Evolutionary conservation across 331 rosid species (phyloP).

Genomic region (Telfairia occidentalis): DNA sequence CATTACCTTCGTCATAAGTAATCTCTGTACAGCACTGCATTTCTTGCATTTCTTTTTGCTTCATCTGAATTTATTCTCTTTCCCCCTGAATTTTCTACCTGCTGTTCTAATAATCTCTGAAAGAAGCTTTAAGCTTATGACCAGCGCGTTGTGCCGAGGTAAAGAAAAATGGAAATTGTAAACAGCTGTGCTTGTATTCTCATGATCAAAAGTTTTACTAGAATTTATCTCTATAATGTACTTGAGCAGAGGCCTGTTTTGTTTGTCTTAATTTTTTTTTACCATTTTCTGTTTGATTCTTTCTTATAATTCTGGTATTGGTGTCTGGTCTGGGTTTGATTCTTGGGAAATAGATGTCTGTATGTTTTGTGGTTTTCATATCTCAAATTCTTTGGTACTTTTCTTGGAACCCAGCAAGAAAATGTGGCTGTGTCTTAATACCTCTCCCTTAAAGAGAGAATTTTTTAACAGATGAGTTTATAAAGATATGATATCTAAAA

Average conservation of each 20-base stretch:
- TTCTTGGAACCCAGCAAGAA: too few species aligned
- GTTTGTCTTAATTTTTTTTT: background rate
- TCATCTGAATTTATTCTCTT: conserved; percentile 6
- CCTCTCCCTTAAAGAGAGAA: too few species aligned
- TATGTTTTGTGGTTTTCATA: background rate
- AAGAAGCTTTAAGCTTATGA: conserved; percentile 8
- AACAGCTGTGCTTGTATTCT: background rate
- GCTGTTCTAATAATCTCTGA: conserved; percentile 1
- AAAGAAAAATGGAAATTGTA: background rate
- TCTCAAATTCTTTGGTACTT: background rate
- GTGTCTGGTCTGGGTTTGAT: background rate
- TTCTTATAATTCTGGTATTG: background rate
- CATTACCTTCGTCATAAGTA: background rate
- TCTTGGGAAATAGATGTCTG: background rate
- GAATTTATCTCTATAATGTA: background rate
- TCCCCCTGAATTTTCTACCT: background rate
- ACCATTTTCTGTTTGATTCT: background rate
- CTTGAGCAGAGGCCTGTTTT: background rate
- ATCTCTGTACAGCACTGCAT: conserved; percentile 3
- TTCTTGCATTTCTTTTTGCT: conserved; percentile 4
- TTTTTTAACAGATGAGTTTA: too few species aligned
- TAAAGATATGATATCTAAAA: too few species aligned
- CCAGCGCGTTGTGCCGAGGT: background rate
- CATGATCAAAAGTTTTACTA: background rate
- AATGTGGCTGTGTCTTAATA: too few species aligned